Base-by-base conservation (phyloP, 2,329 filamentous ascomycete species). In the Botrytis tulipae region DNA sequence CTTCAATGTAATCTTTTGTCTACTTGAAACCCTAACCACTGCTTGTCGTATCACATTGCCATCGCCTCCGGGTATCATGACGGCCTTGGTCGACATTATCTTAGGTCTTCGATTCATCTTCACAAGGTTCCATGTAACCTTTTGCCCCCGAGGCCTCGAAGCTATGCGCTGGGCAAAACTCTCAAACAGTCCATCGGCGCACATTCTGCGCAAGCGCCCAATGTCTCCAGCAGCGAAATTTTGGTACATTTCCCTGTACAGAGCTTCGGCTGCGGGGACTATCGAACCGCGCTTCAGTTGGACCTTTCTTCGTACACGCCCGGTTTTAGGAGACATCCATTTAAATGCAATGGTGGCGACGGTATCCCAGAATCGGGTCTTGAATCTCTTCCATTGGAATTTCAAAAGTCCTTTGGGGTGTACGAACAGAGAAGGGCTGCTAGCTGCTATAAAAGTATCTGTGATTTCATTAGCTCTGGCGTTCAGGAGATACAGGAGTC, bases 201-300 rank as follows among this genome's bases (percentile, higher is more conserved):
- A 92, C 65, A 91, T 81, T 42, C 82, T 81, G 63, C 84, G 82
- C 40, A 92, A 82, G 8, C 84, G 82, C 3, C 79, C 76, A 76
- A 83, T 82, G 82, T 92, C 87, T 74, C 88, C 89, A 3, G 82
- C 82, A 10, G 91, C 91, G 68, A 92, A 86, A 7, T 87, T 87
- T 73, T 86, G 84, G 77, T 89, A 88, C 85, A 93, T 88, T 76
- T 87, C 82, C 70, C 83, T 82, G 81, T 93, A 90, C 78, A 92
- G 83, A 32, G 84, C 85, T 77, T 87, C 86, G 46, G 90, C 91
- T 1, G 85, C 85, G 2, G 88, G 85, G 14, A 84, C 80, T 65
- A 88, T 82, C 70, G 81, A 79, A 35, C 81, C 76, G 22, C 83
- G 83, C 40, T 82, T 77, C 40, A 86, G 79, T 78, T 85, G 84